Percentiles rank a stretch among this genome's conserved stretches.
phyloP scores from a whole-genome alignment of 306 rosid species.

The Cyclanthera cordifolia region DNA sequence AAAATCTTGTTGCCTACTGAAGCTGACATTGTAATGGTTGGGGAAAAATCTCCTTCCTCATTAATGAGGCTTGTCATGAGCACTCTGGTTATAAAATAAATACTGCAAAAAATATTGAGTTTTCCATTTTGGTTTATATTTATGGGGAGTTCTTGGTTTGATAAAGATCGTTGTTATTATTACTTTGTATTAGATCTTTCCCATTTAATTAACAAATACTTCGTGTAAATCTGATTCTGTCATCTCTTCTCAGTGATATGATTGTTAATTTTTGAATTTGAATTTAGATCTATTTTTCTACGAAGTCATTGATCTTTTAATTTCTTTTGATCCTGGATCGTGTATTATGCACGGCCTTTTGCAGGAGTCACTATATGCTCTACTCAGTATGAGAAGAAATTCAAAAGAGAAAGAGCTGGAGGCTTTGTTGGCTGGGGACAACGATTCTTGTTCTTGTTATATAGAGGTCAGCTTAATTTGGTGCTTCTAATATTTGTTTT shows the following conservation, averaged over 20 bases:
- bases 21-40: neutral
- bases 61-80: neutral
- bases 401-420: conserved; percentile 83
- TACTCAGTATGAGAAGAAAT: conserved; percentile 57
- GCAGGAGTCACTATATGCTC: conserved; percentile 65
- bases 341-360: conserved; percentile 9
- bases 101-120: neutral
- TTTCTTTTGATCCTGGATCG: neutral
- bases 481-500: neutral
- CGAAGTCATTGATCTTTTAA: neutral
- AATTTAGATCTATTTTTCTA: neutral
- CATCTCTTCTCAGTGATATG: neutral
- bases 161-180: neutral
- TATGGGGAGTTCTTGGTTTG: neutral
- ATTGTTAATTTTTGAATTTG: neutral
- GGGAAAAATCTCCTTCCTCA: neutral
- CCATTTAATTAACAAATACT: neutral
- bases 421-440: conserved; percentile 82
- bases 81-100: neutral
- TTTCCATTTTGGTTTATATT: neutral
- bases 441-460: conserved; percentile 75
- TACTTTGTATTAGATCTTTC: neutral
- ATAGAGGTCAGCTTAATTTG: conserved; percentile 47
- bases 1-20: neutral
- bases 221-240: neutral